phyloP scores from a whole-genome alignment of 768 basidiomycete species.

The Tulasnella sp. region DNA sequence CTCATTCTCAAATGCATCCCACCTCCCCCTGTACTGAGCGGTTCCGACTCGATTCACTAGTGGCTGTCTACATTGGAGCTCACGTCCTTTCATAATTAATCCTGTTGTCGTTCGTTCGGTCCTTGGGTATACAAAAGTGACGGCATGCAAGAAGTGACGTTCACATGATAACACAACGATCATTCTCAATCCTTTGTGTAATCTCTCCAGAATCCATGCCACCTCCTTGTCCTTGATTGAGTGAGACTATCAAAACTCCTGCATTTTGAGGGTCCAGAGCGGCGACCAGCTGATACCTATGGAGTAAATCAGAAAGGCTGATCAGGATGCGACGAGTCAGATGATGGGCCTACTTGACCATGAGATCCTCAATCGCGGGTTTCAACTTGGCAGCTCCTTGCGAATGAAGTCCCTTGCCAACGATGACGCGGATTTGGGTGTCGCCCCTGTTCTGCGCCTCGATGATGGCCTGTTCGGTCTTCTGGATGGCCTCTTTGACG shows the following conservation, averaged over 20 bases:
- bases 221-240: conserved; percentile 25
- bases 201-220: conserved; percentile 15
- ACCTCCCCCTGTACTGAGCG: too few species aligned
- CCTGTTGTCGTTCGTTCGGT: too few species aligned
- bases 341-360: conserved; percentile 49
- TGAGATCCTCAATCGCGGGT: conserved; percentile 80
- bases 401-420: conserved; percentile 72
- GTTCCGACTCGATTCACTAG: too few species aligned
- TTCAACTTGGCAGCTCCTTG: conserved; percentile 69
- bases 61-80: too few species aligned
- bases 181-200: conserved; percentile 10
- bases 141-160: too few species aligned
- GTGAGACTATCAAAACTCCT: conserved; percentile 73
- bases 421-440: conserved; percentile 63
- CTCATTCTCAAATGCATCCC: too few species aligned
- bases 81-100: too few species aligned
- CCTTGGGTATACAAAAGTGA: too few species aligned
- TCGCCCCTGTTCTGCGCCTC: conserved; percentile 54
- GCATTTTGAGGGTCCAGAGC: conserved; percentile 68
- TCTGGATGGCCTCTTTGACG: conserved; percentile 80
- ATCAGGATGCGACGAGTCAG: background rate
- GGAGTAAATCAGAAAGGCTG: conserved; percentile 2
- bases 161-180: conserved; percentile 7
- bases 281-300: conserved; percentile 59
- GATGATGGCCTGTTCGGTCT: conserved; percentile 58